phyloP scores from a whole-genome alignment of 768 basidiomycete genomes.

The Naganishia vishniacii region DNA sequence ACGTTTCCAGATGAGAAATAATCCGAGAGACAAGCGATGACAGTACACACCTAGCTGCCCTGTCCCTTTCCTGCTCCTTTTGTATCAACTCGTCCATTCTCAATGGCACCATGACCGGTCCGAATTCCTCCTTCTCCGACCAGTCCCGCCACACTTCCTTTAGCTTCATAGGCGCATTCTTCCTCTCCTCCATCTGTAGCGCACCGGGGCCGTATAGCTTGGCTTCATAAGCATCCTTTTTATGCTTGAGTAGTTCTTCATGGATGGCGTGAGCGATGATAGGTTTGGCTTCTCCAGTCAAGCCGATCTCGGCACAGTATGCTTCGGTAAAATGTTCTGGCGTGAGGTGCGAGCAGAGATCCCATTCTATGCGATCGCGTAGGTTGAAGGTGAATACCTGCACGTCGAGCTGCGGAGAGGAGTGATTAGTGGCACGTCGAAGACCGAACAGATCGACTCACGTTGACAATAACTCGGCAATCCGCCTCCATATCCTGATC shows the following conservation, averaged over 20 bases:
- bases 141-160: slow-evolving; percentile 93
- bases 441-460: slow-evolving; percentile 53
- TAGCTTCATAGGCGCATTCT: slow-evolving; percentile 69
- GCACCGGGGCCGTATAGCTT: slow-evolving; percentile 67
- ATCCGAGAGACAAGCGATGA: neutral
- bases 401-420: slow-evolving; percentile 74
- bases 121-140: slow-evolving; percentile 83
- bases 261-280: slow-evolving; percentile 88
- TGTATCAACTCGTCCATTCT: slow-evolving; percentile 85
- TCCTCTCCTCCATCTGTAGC: slow-evolving; percentile 55
- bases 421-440: slow-evolving; percentile 49
- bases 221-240: slow-evolving; percentile 90
- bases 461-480: slow-evolving; percentile 51
- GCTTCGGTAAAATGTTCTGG: slow-evolving; percentile 76
- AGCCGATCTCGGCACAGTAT: slow-evolving; percentile 77
- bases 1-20: neutral
- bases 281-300: slow-evolving; percentile 79
- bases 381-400: slow-evolving; percentile 89
- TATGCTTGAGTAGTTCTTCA: slow-evolving; percentile 91
- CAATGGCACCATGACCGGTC: slow-evolving; percentile 78
- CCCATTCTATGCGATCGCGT: slow-evolving; percentile 96
- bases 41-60: slow-evolving; percentile 9
- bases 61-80: slow-evolving; percentile 27
- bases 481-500: slow-evolving; percentile 44
- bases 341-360: slow-evolving; percentile 77